Evolutionary conservation across 2,329 filamentous ascomycete species (phyloP).

Genomic region (Penicillium crustosum): DNA sequence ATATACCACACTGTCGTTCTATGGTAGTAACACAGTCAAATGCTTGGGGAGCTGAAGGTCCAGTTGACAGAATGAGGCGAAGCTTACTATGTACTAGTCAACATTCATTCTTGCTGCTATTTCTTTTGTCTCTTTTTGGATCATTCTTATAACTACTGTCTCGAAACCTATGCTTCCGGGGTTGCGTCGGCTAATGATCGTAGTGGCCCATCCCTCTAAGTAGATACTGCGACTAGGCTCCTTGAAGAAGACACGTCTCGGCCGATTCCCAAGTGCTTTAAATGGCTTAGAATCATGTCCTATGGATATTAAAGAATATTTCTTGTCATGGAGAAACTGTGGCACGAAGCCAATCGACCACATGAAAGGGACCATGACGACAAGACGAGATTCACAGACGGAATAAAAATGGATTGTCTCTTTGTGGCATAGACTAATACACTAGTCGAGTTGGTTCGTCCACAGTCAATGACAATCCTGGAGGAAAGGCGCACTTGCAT

Average conservation of each 20-base stretch:
- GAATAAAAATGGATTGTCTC: not conserved
- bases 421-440: not conserved
- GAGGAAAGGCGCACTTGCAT: not conserved
- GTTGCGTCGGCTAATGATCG: not conserved
- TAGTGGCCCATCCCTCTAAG: not conserved
- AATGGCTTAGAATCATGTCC: not conserved
- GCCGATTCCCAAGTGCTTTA: not conserved
- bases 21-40: slow-evolving; percentile 14
- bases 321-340: not conserved
- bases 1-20: slow-evolving; percentile 29
- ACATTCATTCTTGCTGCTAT: slow-evolving; percentile 15
- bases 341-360: not conserved
- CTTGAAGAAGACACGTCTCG: not conserved
- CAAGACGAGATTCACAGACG: not conserved
- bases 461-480: not conserved
- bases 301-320: too few relatives aligned
- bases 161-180: not conserved
- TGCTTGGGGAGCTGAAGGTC: slow-evolving; percentile 11
- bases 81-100: slow-evolving; percentile 13
- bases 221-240: not conserved
- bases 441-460: not conserved
- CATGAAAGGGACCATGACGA: not conserved
- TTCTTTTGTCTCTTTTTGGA: slow-evolving; percentile 15
- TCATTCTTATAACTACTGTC: not conserved
- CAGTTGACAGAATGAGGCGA: slow-evolving; percentile 26